Evolutionary conservation across 2,329 filamentous ascomycete genomes (phyloP).

Genomic region (Penicillium freii): DNA sequence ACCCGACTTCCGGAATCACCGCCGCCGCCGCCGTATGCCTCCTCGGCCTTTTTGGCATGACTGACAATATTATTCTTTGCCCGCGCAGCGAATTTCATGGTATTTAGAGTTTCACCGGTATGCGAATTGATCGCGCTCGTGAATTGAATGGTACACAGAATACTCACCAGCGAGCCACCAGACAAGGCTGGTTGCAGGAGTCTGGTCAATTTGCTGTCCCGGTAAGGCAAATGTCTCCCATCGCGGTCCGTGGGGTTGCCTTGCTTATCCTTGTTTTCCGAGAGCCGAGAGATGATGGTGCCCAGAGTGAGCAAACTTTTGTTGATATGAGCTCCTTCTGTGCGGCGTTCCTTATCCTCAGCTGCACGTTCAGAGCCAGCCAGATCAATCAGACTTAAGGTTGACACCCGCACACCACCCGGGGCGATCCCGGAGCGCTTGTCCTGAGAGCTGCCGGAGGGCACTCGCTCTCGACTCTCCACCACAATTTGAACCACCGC

Average conservation of each 20-base stretch:
- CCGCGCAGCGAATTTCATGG: constrained; percentile 91
- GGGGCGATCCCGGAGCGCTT: constrained; percentile 71
- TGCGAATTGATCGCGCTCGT: constrained; percentile 72
- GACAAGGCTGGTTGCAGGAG: constrained; percentile 89
- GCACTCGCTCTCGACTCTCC: constrained; percentile 84
- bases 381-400: constrained; percentile 90
- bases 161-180: constrained; percentile 91
- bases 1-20: constrained; percentile 80
- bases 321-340: constrained; percentile 97
- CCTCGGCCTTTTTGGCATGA: constrained; percentile 91
- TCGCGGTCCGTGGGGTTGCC: constrained; percentile 73
- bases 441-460: constrained; percentile 54
- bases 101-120: constrained; percentile 87
- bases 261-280: constrained; percentile 81
- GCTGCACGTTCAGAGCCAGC: constrained; percentile 95
- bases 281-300: constrained; percentile 91
- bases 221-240: constrained; percentile 88
- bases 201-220: constrained; percentile 95
- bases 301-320: constrained; percentile 93
- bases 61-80: constrained; percentile 98
- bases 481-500: constrained; percentile 98
- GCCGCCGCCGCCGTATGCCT: constrained; percentile 75
- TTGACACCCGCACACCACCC: constrained; percentile 92
- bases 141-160: constrained; percentile 93
- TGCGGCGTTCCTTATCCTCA: constrained; percentile 87